A percentile compares a stretch with the other conserved stretches of the same genome.
Evolutionary conservation across 208 protist genomes (phyloP).

Genomic region (Herpetomonas muscarum): DNA sequence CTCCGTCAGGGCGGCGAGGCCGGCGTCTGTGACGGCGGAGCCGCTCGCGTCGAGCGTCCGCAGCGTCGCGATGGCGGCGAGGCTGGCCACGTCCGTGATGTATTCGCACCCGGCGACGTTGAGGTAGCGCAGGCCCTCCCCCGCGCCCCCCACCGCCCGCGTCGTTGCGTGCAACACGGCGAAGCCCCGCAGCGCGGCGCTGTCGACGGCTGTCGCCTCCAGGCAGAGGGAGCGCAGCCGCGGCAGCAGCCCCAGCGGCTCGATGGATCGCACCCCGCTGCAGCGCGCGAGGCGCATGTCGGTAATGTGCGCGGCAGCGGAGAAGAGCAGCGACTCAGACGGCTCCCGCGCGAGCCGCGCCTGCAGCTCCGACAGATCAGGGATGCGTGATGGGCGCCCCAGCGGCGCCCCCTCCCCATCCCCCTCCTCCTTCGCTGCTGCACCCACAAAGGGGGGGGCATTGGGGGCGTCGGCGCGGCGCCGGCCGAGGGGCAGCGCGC

Average conservation of each 20-base stretch:
- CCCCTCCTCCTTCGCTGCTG: too few species aligned
- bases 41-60: constrained; percentile 10
- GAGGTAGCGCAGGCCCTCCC: background rate
- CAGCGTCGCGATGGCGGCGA: constrained; percentile 19
- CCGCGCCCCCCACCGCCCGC: background rate
- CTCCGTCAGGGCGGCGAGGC: constrained; percentile 3
- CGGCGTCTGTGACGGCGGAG: constrained; percentile 7
- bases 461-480: background rate
- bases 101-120: constrained; percentile 16
- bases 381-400: too few species aligned
- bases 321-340: constrained; percentile 4
- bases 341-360: background rate
- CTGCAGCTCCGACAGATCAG: too few species aligned
- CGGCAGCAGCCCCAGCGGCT: constrained; percentile 15
- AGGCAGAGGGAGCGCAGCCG: constrained; percentile 14
- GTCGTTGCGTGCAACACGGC: constrained; percentile 15
- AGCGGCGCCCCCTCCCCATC: too few species aligned
- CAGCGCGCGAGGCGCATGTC: constrained; percentile 20
- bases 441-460: background rate
- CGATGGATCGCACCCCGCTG: constrained; percentile 22
- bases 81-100: constrained; percentile 20
- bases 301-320: constrained; percentile 1
- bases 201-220: constrained; percentile 26
- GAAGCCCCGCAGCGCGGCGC: constrained; percentile 18
- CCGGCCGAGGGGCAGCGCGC: background rate